Base-by-base conservation (phyloP, 2,329 filamentous ascomycete species). In the Phialemoniopsis sp. region DNA sequence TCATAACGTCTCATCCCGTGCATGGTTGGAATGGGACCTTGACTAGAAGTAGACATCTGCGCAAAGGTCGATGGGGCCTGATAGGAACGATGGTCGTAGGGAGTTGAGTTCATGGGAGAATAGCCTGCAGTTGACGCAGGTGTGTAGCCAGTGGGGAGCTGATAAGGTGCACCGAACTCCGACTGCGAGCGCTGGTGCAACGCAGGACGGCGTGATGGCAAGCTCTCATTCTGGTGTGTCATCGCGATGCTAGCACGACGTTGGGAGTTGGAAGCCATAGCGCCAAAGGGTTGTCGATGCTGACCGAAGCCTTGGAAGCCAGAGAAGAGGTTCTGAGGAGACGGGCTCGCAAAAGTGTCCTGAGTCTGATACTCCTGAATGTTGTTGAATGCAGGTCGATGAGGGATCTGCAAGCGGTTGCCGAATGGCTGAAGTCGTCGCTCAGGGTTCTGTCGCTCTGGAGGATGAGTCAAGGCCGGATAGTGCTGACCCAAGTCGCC, bases 321-420 rank as follows among this genome's bases (percentile, higher is more conserved):
- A 14, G 41, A 52, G 52, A 10, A 50, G 44, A 13, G 42, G 19
- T n/a, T 38, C 21, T 36, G 33, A 8, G 41, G 39, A 7, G 44
- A 43, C 4, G 42, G 45, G 17, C 38, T 44, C 36, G 50, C 57
- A 37, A 53, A 57, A 13, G 48, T 45, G 13, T 57, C 53, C 36
- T 59, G 53, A 3, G 51, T 47, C 8, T 53, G 51, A 34, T 50
- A 52, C 46, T 64, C 62, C 28, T 56, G 59, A 39, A 60, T 63
- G 31, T 58, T 52, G 7, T 47, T 48, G 38, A 62, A 62, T 13
- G 51, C 52, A 4, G 56, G 55, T 6, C 57, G 59, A 38, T 59
- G 57, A 5, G 59, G 42, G 1, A 60, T 44, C 18, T 47, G 43
- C 28, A 45, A 4, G 34, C 31, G 44, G 36, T n/a, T n/a, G 32